Conservation (phyloP, 2,329 filamentous ascomycete genomes). For the Lasiodiplodia gonubiensis region DNA sequence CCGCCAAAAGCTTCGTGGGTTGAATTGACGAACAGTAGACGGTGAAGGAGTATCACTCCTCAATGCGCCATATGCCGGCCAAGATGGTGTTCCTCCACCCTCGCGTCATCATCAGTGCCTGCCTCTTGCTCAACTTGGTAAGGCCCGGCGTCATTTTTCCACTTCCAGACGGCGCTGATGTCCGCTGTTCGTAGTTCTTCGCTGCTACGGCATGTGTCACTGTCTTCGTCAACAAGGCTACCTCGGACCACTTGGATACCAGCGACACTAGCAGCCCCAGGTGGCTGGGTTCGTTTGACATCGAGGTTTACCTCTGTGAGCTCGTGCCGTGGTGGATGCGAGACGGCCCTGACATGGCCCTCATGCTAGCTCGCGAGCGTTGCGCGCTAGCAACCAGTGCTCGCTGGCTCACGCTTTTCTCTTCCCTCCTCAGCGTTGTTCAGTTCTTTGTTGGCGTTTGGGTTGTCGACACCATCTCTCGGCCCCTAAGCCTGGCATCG, state of each 20-base stretch:
- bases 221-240: not conserved
- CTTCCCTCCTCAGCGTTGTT: not conserved
- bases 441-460: slow-evolving; percentile 14
- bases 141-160: not conserved
- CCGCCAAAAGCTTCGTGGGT: not conserved
- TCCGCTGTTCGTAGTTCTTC: not conserved
- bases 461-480: slow-evolving; percentile 3
- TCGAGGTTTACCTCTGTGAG: slow-evolving; percentile 16
- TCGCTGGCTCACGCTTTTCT: slow-evolving; percentile 1
- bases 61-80: not conserved
- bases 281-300: not conserved
- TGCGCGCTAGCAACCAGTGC: not conserved
- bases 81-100: slow-evolving; percentile 21
- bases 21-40: not conserved
- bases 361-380: not conserved
- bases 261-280: not conserved
- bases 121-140: not conserved
- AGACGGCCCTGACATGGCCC: not conserved
- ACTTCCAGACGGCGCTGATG: not conserved
- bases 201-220: not conserved
- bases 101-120: slow-evolving; percentile 6
- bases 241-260: not conserved
- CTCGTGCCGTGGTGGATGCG: not conserved
- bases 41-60: not conserved
- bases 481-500: not conserved